Evolutionary conservation across 2,329 filamentous ascomycete species (phyloP).

Genomic region (Beauveria scarabaeidicola): DNA sequence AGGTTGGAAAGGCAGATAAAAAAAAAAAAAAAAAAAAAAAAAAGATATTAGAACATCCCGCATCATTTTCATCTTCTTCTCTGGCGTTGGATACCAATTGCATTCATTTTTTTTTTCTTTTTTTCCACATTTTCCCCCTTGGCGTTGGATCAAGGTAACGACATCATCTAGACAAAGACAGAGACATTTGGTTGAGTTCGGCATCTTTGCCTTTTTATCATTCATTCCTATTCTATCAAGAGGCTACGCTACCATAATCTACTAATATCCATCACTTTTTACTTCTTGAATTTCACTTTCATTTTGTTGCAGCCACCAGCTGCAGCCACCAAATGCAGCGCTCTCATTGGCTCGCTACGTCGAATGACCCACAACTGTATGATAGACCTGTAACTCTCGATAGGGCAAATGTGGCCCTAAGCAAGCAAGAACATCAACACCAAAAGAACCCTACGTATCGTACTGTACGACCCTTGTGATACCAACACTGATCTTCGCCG

Average conservation of each 20-base stretch:
- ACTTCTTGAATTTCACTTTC: not conserved
- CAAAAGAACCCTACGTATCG: no score
- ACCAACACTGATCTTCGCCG: no score
- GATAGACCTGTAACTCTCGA: no score
- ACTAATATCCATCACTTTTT: not conserved
- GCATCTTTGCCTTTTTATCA: not conserved
- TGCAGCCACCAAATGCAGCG: no score
- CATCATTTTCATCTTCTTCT: not conserved
- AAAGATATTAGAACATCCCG: not conserved
- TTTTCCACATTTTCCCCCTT: not conserved
- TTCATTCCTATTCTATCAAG: not conserved
- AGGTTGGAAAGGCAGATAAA: slow-evolving; percentile 7
- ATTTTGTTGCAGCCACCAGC: no score
- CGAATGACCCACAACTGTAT: no score
- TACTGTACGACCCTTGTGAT: no score
- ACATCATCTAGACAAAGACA: not conserved
- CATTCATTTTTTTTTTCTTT: not conserved
- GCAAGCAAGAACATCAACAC: no score
- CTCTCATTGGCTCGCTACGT: no score
- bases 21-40: not conserved
- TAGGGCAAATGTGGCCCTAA: no score
- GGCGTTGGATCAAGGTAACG: slow-evolving; percentile 6
- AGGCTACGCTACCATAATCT: not conserved
- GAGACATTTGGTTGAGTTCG: not conserved
- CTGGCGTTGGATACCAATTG: slow-evolving; percentile 9